Percentiles rank a stretch among this genome's conserved stretches.
Evolutionary conservation across 371 early-diverging fungal genomes (phyloP).

Genomic region (Mucor circinelloides): DNA sequence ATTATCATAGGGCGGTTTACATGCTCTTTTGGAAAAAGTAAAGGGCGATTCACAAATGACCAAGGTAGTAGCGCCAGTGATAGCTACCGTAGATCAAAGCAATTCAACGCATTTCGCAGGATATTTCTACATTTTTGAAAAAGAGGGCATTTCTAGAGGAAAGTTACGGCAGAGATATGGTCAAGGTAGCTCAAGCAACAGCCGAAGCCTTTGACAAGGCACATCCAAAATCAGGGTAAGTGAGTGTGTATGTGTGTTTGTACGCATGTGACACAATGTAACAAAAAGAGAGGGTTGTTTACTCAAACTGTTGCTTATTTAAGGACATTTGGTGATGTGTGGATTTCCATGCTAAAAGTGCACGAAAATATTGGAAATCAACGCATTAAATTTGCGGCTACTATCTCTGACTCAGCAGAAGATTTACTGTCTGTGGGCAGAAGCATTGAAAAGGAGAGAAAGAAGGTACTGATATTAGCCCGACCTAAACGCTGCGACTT

Average conservation of each 20-base stretch:
- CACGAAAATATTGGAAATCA: conserved; percentile 81
- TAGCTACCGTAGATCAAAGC: not conserved
- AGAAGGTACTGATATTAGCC: conserved; percentile 58
- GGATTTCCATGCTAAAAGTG: conserved; percentile 65
- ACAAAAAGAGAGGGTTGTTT: not conserved
- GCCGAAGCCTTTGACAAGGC: conserved; percentile 50
- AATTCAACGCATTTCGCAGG: conserved; percentile 28
- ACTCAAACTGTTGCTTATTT: not conserved
- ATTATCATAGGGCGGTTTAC: conserved; percentile 23
- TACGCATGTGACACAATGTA: not conserved
- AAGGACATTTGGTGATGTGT: conserved; percentile 64
- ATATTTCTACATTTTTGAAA: conserved; percentile 54
- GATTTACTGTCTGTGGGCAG: conserved; percentile 69
- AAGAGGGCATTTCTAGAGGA: conserved; percentile 67
- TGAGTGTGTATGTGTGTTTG: not conserved
- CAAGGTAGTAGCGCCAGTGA: conserved; percentile 8
- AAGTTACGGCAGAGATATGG: conserved; percentile 59
- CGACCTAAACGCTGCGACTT: not conserved
- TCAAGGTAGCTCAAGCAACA: conserved; percentile 48
- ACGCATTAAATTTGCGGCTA: conserved; percentile 62
- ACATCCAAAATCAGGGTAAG: conserved; percentile 53
- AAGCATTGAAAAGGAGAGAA: conserved; percentile 80
- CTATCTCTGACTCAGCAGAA: conserved; percentile 69
- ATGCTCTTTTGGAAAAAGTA: conserved; percentile 28
- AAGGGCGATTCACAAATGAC: conserved; percentile 28